Evolutionary conservation across 371 early-diverging fungal species (phyloP), one percentile per base, ranked within the genome.

Genomic region (Mucor saturninus): DNA sequence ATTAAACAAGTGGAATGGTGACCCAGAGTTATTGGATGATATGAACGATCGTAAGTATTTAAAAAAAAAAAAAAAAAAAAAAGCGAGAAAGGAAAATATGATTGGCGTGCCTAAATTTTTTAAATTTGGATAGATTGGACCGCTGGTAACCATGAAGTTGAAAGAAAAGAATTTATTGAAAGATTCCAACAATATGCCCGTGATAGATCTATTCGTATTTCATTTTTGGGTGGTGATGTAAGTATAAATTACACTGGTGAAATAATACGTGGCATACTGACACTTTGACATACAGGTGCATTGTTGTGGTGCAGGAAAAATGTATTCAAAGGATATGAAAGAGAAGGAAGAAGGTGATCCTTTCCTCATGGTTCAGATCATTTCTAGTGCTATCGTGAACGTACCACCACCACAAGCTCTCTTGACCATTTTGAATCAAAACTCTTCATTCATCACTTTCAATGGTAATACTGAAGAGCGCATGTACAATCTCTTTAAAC

Each of bases 221-320:
- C 89, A 0, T 90, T 93, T 67, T 73, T 93, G 13, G 85, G 87
- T 15, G 95, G 95, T 13, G 95, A 94, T 69, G 95, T 94, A 51
- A 50, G 50, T 63, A 52, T 56, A 37, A n/a, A n/a, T n/a, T n/a
- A n/a, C 7, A 3, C 39, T 40, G 13, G 3, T 15, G 21, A 3
- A 46, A 15, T 15, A 10, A 49, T 38, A 6, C 28, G 30, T 31
- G 5, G 48, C 6, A 14, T 10, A n/a, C 15, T 39, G 43, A 43
- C 14, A 43, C 11, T 43, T n/a, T 11, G 8, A 28, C 14, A 2
- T 14, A 9, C 35, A 52, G 71, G 65, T 26, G 31, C 95, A 94
- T 64, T 90, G 90, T 65, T 83, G 87, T 63, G 93, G 89, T 8
- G 79, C 86, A 39, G 90, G 91, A 8, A 77, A 83, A 21, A 78